Percentiles rank a stretch among this genome's conserved stretches.
Evolutionary conservation across 345 rosid species (phyloP).

Genomic region (Corchorus olitorius): DNA sequence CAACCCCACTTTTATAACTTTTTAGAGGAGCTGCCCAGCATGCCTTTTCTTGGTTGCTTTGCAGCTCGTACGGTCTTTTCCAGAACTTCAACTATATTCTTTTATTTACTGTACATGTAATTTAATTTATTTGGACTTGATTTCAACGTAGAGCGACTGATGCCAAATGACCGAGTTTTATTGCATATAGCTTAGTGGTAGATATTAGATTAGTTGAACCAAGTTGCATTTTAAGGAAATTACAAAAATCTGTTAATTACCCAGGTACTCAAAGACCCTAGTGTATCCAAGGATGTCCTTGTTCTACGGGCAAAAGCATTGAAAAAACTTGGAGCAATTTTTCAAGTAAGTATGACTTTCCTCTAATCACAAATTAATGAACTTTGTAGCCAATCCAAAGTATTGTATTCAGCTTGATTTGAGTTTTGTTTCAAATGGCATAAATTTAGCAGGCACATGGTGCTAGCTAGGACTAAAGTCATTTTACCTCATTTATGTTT

Average conservation of each 20-base stretch:
- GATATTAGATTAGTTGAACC: background rate
- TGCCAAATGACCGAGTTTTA: background rate
- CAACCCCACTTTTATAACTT: background rate
- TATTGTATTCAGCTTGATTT: background rate
- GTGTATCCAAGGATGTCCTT: constrained; percentile 65
- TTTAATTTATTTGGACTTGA: background rate
- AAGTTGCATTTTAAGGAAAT: background rate
- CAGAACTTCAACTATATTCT: background rate
- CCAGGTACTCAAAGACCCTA: constrained; percentile 91
- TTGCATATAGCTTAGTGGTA: background rate
- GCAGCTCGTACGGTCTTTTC: background rate
- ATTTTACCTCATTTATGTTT: background rate
- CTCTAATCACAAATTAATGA: background rate
- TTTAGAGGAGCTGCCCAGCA: background rate
- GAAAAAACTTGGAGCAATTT: constrained; percentile 84
- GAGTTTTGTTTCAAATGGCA: constrained; percentile 3
- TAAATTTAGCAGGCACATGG: background rate
- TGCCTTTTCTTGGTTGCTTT: background rate
- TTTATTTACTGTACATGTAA: background rate
- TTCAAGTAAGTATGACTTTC: constrained; percentile 58
- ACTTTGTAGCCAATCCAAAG: background rate
- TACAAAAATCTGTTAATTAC: background rate
- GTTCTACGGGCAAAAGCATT: constrained; percentile 63
- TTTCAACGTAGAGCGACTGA: background rate
- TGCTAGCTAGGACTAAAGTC: background rate